A percentile compares a stretch with the other conserved stretches of the same genome.
These are phyloP conservation scores for Globisporangium cylindrosporum DNA, from an alignment of 352 stramenopile genomes.

Conservation along the genomic window DNA sequence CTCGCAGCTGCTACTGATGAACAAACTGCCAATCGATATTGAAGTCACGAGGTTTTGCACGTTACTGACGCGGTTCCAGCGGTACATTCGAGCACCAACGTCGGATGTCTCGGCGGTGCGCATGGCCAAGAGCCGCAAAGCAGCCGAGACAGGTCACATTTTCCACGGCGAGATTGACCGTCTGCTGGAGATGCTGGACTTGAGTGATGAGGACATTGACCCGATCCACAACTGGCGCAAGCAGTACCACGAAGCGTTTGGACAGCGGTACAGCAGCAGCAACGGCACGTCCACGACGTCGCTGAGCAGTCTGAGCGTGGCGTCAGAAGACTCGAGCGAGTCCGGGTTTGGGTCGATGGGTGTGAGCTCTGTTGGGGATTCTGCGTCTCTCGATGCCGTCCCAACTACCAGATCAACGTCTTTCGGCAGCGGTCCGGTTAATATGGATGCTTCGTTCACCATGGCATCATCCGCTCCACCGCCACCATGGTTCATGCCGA, in stretches of 20 bases:
- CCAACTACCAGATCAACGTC: neutral
- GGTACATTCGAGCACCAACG: constrained; percentile 3
- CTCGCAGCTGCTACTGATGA: neutral
- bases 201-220: neutral
- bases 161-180: constrained; percentile 9
- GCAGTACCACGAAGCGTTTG: neutral
- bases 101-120: neutral
- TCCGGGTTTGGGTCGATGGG: neutral
- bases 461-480: neutral
- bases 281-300: neutral
- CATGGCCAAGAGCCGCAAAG: constrained; percentile 2
- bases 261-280: neutral
- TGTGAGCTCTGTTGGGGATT: neutral
- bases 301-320: neutral
- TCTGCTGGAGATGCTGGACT: neutral
- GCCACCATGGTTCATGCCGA: constrained; percentile 5
- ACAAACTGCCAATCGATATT: neutral
- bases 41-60: constrained; percentile 5
- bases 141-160: neutral
- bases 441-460: neutral
- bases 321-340: neutral
- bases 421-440: neutral
- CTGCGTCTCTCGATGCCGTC: neutral
- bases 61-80: constrained; percentile 10
- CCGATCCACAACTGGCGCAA: constrained; percentile 10